Conservation (phyloP, 2,329 filamentous ascomycete species). For the Sodiomyces alkalinus region DNA sequence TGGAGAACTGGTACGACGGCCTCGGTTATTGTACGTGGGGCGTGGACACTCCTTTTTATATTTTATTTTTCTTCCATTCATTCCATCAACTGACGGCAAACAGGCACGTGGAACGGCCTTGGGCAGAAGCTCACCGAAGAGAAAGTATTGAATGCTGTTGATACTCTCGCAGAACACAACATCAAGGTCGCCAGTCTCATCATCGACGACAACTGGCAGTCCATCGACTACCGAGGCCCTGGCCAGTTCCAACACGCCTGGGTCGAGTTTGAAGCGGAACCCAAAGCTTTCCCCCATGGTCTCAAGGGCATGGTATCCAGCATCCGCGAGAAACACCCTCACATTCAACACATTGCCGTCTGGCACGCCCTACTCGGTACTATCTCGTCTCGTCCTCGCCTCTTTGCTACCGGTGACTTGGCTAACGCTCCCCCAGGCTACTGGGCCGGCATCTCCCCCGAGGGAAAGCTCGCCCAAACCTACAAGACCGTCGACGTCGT, state of each 20-base stretch:
- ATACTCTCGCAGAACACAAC: slow-evolving; percentile 51
- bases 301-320: slow-evolving; percentile 54
- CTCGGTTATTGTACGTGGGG: slow-evolving; percentile 61
- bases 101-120: slow-evolving; percentile 82
- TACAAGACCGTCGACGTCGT: slow-evolving; percentile 60
- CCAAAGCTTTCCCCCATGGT: slow-evolving; percentile 62
- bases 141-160: slow-evolving; percentile 62
- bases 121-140: slow-evolving; percentile 71
- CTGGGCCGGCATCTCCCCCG: slow-evolving; percentile 75
- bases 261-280: slow-evolving; percentile 77
- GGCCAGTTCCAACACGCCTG: slow-evolving; percentile 48
- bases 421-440: slow-evolving; percentile 38
- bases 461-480: slow-evolving; percentile 55
- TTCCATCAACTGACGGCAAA: neutral
- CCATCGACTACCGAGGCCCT: slow-evolving; percentile 39
- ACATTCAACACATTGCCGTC: slow-evolving; percentile 72
- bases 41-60: too few relatives aligned
- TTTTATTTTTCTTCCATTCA: neutral
- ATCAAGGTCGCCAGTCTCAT: slow-evolving; percentile 77
- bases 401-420: slow-evolving; percentile 8
- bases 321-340: slow-evolving; percentile 54
- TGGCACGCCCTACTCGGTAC: slow-evolving; percentile 69
- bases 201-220: slow-evolving; percentile 96
- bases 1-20: slow-evolving; percentile 82
- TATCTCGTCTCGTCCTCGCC: neutral